Base-by-base conservation (phyloP, 2,329 filamentous ascomycete species). In the Coniella lustricola region DNA sequence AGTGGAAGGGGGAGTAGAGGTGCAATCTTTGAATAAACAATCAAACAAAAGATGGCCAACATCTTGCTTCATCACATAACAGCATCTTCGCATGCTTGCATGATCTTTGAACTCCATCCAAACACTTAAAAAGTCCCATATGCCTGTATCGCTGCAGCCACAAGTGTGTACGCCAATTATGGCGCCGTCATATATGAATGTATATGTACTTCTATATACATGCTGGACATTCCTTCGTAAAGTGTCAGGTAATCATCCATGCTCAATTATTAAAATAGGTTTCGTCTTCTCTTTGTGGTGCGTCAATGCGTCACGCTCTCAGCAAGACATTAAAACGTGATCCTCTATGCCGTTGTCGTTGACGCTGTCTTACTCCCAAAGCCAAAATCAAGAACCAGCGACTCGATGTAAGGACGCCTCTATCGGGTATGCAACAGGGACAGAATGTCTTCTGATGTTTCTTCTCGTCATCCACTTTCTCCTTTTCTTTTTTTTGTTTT, bases 401-500 rank as follows among this genome's bases (percentile, higher is more conserved):
- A 38, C 37, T 25, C 53, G 72, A 73, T 9, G 62, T 59, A 0
- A 51, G 25, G 50, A 45, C 48, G 50, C 48, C 50, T 50, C 48
- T 46, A 53, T 50, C 45, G 39, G 46, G 10, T 29, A 47, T 50
- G 35, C 32, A 20, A 59, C 0, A 51, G 59, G 1, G 69, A 75
- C 55, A 77, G 75, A 57, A 58, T 79, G 16, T 75, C 4, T 39
- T 20, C 9, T 16, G 75, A 17, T 73, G 76, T 53, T 62, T 77
- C 55, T 66, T 66, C 39, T 73, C 0, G 74, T 72, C 59, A 69
- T 61, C 5, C 62, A 68, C 7, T 48, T 57, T 20, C 55, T 58
- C 3, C 69, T 68, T 34, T 73, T 77, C 44, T 79, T 75, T 1
- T 76, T 79, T 53, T 62, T 62, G 31, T 73, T 75, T 3, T 61